Percentiles rank a stretch among this genome's conserved stretches.
Conservation (phyloP, 176 grass and related monocot species). For the Saccharum spontaneum region DNA sequence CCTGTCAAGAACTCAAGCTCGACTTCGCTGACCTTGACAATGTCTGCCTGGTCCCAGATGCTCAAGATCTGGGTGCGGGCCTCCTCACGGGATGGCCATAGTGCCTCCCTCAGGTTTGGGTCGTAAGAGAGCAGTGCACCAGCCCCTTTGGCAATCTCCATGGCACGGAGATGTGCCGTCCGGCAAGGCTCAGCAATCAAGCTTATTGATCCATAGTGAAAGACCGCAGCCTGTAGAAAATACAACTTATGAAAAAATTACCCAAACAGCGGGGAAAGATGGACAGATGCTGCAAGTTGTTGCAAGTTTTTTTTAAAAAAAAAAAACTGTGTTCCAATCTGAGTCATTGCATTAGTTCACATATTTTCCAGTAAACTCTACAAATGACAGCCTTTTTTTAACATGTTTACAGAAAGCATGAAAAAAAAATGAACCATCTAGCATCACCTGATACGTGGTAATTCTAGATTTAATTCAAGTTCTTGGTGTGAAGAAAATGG, state of each 20-base stretch:
- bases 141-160: slow-evolving; percentile 78
- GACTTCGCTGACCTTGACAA: slow-evolving; percentile 88
- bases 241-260: slow-evolving; percentile 9
- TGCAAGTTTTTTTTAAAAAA: not conserved
- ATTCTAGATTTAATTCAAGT: not conserved
- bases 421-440: not conserved
- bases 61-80: slow-evolving; percentile 87
- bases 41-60: slow-evolving; percentile 96
- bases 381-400: not conserved
- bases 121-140: slow-evolving; percentile 92
- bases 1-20: slow-evolving; percentile 96
- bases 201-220: slow-evolving; percentile 97
- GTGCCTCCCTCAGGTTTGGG: slow-evolving; percentile 75
- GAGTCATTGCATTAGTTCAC: not conserved
- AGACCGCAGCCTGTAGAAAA: slow-evolving; percentile 62
- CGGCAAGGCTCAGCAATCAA: slow-evolving; percentile 91
- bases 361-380: not conserved
- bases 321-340: not conserved
- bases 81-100: slow-evolving; percentile 80
- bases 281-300: not conserved
- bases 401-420: not conserved
- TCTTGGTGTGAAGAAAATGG: not conserved
- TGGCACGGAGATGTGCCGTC: slow-evolving; percentile 71
- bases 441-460: not conserved
- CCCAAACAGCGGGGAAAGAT: not conserved